phyloP scores from a whole-genome alignment of 1,284 basidiomycete genomes.

The Neonothopanus nambi region DNA sequence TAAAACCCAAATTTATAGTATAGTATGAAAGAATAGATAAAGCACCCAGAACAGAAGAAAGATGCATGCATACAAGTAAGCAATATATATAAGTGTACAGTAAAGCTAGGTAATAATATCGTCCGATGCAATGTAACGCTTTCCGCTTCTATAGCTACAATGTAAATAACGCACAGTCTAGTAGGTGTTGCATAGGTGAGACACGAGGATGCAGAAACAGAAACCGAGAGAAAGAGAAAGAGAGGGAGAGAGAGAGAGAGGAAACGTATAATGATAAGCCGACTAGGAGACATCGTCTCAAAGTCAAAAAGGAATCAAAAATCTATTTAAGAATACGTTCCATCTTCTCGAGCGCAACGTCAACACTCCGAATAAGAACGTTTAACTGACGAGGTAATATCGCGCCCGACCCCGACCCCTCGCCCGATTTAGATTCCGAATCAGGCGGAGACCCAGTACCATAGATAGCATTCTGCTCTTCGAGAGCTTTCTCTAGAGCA shows the following conservation, averaged over 20 bases:
- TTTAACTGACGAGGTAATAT: constrained; percentile 60
- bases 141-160: background rate
- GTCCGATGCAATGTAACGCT: too few relatives aligned
- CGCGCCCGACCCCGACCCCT: constrained; percentile 25
- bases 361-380: constrained; percentile 58
- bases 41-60: too few relatives aligned
- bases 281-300: background rate
- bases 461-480: constrained; percentile 28
- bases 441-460: constrained; percentile 19
- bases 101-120: too few relatives aligned
- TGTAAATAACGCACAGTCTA: background rate
- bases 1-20: too few relatives aligned
- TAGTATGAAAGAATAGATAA: too few relatives aligned
- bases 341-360: constrained; percentile 63
- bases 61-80: too few relatives aligned
- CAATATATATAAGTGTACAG: too few relatives aligned
- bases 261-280: background rate
- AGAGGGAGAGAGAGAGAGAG: background rate
- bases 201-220: too few relatives aligned
- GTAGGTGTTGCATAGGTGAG: too few relatives aligned
- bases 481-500: constrained; percentile 71
- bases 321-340: constrained; percentile 51
- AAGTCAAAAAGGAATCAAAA: constrained; percentile 2
- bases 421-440: constrained; percentile 20
- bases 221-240: background rate